phyloP scores from a whole-genome alignment of 495 filamentous ascomycete species.

The Talaromyces adpressus region DNA sequence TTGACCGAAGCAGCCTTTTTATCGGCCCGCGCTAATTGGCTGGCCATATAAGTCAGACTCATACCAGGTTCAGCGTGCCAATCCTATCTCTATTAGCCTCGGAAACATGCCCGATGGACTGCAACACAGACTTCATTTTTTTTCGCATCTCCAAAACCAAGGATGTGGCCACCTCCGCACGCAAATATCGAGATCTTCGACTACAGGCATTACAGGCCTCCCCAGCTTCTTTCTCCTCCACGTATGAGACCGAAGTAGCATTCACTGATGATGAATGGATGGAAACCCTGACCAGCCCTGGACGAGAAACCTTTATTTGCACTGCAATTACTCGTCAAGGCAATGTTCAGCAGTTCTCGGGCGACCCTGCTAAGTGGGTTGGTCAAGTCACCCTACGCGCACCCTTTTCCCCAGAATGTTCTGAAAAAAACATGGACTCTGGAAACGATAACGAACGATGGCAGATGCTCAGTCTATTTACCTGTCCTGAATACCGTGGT shows the following conservation, averaged over 20 bases:
- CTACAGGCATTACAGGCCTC: conserved; percentile 17
- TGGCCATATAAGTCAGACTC: not conserved
- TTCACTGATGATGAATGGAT: conserved; percentile 22
- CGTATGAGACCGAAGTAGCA: conserved; percentile 24
- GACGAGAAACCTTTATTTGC: conserved; percentile 23
- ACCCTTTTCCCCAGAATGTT: too few relatives aligned
- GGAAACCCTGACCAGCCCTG: conserved; percentile 12
- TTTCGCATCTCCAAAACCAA: conserved; percentile 16
- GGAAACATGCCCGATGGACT: not conserved
- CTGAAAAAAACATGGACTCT: conserved; percentile 5
- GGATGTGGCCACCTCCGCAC: conserved; percentile 13
- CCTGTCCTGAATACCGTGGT: conserved; percentile 22
- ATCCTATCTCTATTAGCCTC: not conserved
- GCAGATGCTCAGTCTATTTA: conserved; percentile 33
- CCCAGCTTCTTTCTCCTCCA: conserved; percentile 25
- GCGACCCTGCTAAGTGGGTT: conserved; percentile 22
- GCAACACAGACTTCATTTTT: conserved; percentile 12
- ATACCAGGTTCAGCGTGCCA: not conserved
- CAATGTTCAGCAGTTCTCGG: conserved; percentile 1
- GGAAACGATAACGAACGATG: conserved; percentile 23
- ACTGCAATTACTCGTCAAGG: conserved; percentile 15
- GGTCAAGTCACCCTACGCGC: conserved; percentile 25
- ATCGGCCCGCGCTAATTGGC: not conserved
- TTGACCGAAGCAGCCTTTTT: not conserved
- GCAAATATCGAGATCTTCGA: conserved; percentile 23